A percentile compares a stretch with the other conserved stretches of the same genome.
Conservation (phyloP, 441 rosid genomes). For the Theobroma grandiflorum region DNA sequence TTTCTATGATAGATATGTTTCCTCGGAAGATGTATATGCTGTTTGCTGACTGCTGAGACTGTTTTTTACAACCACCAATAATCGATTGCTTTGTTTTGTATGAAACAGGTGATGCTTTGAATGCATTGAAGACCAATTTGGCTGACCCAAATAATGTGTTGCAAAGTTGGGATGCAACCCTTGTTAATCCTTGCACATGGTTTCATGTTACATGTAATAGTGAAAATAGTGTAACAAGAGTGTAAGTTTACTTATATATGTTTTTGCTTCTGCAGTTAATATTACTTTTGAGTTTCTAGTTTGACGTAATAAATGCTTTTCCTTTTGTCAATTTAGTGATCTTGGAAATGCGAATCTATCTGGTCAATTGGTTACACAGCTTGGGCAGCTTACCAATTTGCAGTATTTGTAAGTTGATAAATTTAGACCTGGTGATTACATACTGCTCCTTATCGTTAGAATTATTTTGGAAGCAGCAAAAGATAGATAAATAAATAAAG, state of each 20-base stretch:
- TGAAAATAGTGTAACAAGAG: slow-evolving; percentile 77
- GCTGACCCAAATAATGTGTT: slow-evolving; percentile 74
- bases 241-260: slow-evolving; percentile 51
- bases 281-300: background rate
- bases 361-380: slow-evolving; percentile 82
- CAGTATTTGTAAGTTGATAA: slow-evolving; percentile 82
- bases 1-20: background rate
- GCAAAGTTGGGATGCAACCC: slow-evolving; percentile 80
- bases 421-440: background rate
- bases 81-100: background rate
- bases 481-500: background rate
- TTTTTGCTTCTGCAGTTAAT: slow-evolving; percentile 16
- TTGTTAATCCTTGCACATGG: slow-evolving; percentile 84
- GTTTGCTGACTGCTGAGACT: background rate
- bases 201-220: slow-evolving; percentile 75
- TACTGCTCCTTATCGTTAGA: background rate
- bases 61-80: slow-evolving; percentile 1
- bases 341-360: slow-evolving; percentile 93
- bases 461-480: background rate
- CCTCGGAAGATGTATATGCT: background rate
- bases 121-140: slow-evolving; percentile 54
- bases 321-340: slow-evolving; percentile 59
- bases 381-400: slow-evolving; percentile 77
- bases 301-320: slow-evolving; percentile 14
- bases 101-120: slow-evolving; percentile 69